Conservation (phyloP, 495 filamentous ascomycete species). For the Tuber magnatum region DNA sequence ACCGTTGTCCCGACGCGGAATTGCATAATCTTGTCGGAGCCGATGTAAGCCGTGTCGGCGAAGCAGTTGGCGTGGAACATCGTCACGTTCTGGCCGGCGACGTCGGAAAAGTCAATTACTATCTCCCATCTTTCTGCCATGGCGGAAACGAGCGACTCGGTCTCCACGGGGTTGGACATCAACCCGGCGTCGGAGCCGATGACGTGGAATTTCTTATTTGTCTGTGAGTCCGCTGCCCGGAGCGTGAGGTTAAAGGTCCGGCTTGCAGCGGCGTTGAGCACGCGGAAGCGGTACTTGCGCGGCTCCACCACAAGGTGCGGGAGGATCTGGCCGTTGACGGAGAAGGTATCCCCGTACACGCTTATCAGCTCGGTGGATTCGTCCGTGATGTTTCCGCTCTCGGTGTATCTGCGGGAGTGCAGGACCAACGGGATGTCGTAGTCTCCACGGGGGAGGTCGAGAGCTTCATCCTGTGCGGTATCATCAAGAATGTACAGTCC, state of each 20-base stretch:
- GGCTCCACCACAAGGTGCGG: conserved; percentile 51
- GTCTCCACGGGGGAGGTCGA: conserved; percentile 48
- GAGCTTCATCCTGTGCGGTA: conserved; percentile 44
- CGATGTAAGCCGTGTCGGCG: conserved; percentile 45
- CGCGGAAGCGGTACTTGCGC: conserved; percentile 54
- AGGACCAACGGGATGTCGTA: conserved; percentile 53
- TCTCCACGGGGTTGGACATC: conserved; percentile 43
- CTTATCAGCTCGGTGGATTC: conserved; percentile 42
- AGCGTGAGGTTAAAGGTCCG: conserved; percentile 50
- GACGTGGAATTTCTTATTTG: conserved; percentile 45
- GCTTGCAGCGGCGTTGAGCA: conserved; percentile 50
- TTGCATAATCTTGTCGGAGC: conserved; percentile 52
- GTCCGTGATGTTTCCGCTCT: conserved; percentile 26
- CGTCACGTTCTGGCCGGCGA: conserved; percentile 48
- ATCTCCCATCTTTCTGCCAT: conserved; percentile 56
- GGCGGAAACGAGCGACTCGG: conserved; percentile 44
- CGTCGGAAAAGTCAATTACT: conserved; percentile 50
- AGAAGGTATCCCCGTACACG: conserved; percentile 51
- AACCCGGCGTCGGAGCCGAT: conserved; percentile 52
- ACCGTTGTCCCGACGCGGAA: conserved; percentile 49
- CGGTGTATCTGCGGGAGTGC: conserved; percentile 48
- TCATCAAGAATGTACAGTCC: conserved; percentile 48
- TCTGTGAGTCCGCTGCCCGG: conserved; percentile 33
- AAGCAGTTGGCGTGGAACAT: conserved; percentile 47
- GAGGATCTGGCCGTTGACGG: conserved; percentile 55